Conservation (phyloP, 441 rosid genomes). For the Melastoma candidum region DNA sequence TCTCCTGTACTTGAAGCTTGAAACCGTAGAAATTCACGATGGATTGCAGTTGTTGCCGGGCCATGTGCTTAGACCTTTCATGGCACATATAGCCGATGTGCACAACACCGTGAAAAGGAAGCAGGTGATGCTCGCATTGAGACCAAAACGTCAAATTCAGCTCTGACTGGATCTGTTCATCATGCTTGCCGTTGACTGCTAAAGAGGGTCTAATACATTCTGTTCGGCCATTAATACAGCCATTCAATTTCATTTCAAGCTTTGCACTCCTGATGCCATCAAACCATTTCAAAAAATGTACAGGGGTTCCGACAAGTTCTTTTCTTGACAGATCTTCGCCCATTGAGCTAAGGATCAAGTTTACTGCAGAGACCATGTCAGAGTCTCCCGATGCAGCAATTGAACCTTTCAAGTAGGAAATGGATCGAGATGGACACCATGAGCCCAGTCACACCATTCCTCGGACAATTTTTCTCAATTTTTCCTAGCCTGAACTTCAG, state of each 20-base stretch:
- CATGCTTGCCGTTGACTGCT: slow-evolving; percentile 17
- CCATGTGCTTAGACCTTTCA: slow-evolving; percentile 38
- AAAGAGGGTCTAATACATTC: slow-evolving; percentile 21
- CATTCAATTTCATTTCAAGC: slow-evolving; percentile 47
- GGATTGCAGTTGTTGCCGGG: slow-evolving; percentile 49
- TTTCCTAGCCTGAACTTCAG: slow-evolving; percentile 52
- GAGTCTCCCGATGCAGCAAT: slow-evolving; percentile 29
- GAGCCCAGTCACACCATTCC: slow-evolving; percentile 19
- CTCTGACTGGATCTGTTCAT: slow-evolving; percentile 40
- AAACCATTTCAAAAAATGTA: slow-evolving; percentile 58
- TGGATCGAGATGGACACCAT: slow-evolving; percentile 45
- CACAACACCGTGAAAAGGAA: slow-evolving; percentile 86
- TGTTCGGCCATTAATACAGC: slow-evolving; percentile 26
- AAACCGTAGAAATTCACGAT: slow-evolving; percentile 78
- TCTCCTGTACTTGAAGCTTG: slow-evolving; percentile 98
- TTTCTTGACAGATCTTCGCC: slow-evolving; percentile 86
- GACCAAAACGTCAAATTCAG: slow-evolving; percentile 72
- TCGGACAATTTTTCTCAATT: slow-evolving; percentile 23
- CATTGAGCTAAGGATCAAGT: slow-evolving; percentile 52
- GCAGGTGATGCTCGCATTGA: slow-evolving; percentile 93
- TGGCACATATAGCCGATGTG: slow-evolving; percentile 63
- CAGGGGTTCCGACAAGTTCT: slow-evolving; percentile 74
- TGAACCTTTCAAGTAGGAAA: slow-evolving; percentile 24
- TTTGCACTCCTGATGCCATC: slow-evolving; percentile 54
- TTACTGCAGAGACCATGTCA: slow-evolving; percentile 60